Evolutionary conservation across 805 yeast species (phyloP).

Genomic region (Ogataea dorogensis): DNA sequence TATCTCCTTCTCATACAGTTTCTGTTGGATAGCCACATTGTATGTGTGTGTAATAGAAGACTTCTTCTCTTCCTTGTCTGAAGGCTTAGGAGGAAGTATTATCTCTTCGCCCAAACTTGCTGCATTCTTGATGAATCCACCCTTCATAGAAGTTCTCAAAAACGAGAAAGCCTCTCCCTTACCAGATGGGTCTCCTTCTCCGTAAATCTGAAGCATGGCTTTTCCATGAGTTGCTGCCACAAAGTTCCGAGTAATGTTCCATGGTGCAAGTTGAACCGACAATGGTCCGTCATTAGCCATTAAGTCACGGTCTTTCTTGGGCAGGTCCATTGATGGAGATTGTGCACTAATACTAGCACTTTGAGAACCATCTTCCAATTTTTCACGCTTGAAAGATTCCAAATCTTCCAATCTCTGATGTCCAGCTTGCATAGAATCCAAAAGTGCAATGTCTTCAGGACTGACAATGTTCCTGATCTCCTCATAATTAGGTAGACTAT

Average conservation of each 20-base stretch:
- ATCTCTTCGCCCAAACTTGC: conserved; percentile 16
- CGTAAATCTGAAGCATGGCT: conserved; percentile 92
- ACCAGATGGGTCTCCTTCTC: conserved; percentile 94
- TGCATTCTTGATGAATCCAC: conserved; percentile 59
- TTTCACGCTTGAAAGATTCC: conserved; percentile 48
- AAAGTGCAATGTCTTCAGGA: conserved; percentile 85
- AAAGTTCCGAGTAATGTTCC: conserved; percentile 92
- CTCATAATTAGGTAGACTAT: conserved; percentile 69
- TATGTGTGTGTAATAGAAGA: conserved; percentile 62
- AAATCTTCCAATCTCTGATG: conserved; percentile 83
- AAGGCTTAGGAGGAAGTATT: conserved; percentile 20
- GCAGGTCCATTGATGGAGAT: conserved; percentile 9
- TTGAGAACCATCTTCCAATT: conserved; percentile 29
- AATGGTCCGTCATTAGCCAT: conserved; percentile 54
- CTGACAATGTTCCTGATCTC: conserved; percentile 77
- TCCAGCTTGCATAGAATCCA: conserved; percentile 94
- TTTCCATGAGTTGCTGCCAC: conserved; percentile 93
- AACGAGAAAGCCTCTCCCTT: conserved; percentile 87
- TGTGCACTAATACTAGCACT: conserved; percentile 2
- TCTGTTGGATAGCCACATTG: conserved; percentile 82
- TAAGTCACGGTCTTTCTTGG: conserved; percentile 28
- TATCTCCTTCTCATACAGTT: conserved; percentile 88
- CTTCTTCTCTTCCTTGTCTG: conserved; percentile 37
- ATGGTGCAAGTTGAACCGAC: conserved; percentile 86
- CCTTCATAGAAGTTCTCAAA: conserved; percentile 90